These are phyloP conservation scores for Metrosideros polymorpha DNA, from an alignment of 441 rosid genomes.

Conservation along the genomic window DNA sequence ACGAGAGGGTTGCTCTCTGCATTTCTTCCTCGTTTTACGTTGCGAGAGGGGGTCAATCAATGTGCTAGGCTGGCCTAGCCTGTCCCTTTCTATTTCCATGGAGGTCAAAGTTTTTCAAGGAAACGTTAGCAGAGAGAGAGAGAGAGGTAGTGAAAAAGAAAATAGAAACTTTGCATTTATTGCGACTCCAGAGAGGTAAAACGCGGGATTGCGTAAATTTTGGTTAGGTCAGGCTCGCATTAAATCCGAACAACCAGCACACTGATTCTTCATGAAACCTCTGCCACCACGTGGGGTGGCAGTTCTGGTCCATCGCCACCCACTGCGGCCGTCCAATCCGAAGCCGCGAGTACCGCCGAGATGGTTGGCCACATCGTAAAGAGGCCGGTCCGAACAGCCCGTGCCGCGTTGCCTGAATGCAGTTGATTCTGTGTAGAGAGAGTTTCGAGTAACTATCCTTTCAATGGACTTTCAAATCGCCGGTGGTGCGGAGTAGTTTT, in stretches of 20 bases:
- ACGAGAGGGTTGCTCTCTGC: not conserved
- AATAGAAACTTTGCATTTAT: not conserved
- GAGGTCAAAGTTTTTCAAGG: not conserved
- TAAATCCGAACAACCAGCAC: not conserved
- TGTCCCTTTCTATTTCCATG: not conserved
- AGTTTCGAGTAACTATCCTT: too few relatives aligned
- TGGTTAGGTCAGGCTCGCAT: not conserved
- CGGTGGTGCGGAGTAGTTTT: not conserved
- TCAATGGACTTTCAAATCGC: not conserved
- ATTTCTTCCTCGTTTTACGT: not conserved
- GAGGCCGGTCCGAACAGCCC: not conserved
- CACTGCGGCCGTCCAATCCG: not conserved
- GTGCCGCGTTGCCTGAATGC: not conserved
- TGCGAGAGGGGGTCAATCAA: not conserved
- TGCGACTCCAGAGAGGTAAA: not conserved
- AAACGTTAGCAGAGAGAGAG: not conserved
- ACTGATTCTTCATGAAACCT: not conserved
- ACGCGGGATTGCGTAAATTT: not conserved
- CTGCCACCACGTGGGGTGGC: not conserved
- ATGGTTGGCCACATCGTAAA: not conserved
- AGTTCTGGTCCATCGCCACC: not conserved
- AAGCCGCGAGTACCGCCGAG: not conserved
- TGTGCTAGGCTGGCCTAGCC: not conserved
- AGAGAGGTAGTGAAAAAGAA: not conserved
- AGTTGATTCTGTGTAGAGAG: not conserved